Evolutionary conservation across 768 basidiomycete species (phyloP), one percentile per base, ranked within the genome.

Genomic region (Pleurotus cornucopiae): DNA sequence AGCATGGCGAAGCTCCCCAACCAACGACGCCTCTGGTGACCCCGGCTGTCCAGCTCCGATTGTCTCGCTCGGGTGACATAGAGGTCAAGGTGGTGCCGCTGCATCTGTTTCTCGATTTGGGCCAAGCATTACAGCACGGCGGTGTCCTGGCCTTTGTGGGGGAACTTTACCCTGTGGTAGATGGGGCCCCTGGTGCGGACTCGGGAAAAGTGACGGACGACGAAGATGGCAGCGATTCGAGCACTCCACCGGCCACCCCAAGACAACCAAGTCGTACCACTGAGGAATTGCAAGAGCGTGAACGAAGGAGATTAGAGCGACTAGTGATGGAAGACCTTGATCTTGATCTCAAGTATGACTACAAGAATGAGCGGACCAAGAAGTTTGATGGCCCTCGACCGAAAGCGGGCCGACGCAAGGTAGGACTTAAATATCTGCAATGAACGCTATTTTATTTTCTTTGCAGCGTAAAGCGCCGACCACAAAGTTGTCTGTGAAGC

Each of bases 71-170:
- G 11, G 51, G 41, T 9, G 38, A 20, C 38, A 39, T 20, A 4
- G 72, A 78, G 25, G 63, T 82, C n/a, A 64, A 66, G n/a, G 48
- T 82, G 6, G 72, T 73, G 7, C 88, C 93, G 7, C 62, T 95
- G 7, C 92, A 94, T 63, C 41, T 89, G n/a, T 91, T 92, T 63
- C 51, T 90, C 23, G 91, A 95, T 66, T 71, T 91, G 46, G 78
- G 69, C 34, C 66, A 73, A 54, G 60, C 76, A 16, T 60, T 82
- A 49, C 64, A 73, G 57, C 61, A 71, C 61, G 63, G 67, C 49
- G 73, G 67, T 57, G 69, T 76, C 45, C 63, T 81, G 34, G 63
- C 68, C 0, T 88, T 88, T 59, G 39, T 87, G 43, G 73, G 81
- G 6, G 76, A 79, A 54, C 57, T 67, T n/a, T 34, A 34, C 30